Base-by-base conservation (phyloP, 768 basidiomycete species). In the Agrocybe praecox region DNA sequence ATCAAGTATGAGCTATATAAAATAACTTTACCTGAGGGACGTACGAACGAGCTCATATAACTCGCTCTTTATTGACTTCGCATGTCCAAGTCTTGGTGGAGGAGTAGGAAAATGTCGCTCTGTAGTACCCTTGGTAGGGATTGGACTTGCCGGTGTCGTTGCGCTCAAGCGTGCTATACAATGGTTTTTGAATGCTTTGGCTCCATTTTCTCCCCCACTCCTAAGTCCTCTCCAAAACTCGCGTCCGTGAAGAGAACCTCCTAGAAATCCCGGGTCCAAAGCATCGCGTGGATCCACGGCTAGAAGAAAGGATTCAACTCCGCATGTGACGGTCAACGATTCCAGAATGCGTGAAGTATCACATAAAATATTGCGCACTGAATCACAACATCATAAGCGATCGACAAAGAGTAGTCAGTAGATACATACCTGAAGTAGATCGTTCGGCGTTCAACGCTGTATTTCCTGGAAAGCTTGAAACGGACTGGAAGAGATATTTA, bases 221-320 rank as follows among this genome's bases (percentile, higher is more conserved):
- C 87, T 71, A 54, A 87, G 66, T 12, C 80, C 78, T 18, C 85
- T 74, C 86, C 87, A 90, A 60, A 86, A 90, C 56, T 88, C 86
- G 40, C 86, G 77, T 6, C 87, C 88, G 8, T 73, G 62, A 3
- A 81, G 44, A 1, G 86, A 82, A 4, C 88, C 88, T 8, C 88
- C 88, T 6, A 90, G 73, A 68, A 88, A 89, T 0, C 85, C 84
- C 24, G 70, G 69, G 62, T 84, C 81, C 0, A 68, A 56, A 12
- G 72, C 62, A 59, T 82, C 75, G 14, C 62, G 60, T 5, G 85
- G 83, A 60, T 87, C 80, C 23, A 89, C 80, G 1, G 83, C 83
- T 3, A 90, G 75, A 40, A 88, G 59, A 62, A 88, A 85, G 0
- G 87, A 84, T 44, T 90, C 84, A 5, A 84, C 69, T 2, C 84